Base-by-base conservation (phyloP, 2,329 filamentous ascomycete genomes). In the Neonectria sp. region DNA sequence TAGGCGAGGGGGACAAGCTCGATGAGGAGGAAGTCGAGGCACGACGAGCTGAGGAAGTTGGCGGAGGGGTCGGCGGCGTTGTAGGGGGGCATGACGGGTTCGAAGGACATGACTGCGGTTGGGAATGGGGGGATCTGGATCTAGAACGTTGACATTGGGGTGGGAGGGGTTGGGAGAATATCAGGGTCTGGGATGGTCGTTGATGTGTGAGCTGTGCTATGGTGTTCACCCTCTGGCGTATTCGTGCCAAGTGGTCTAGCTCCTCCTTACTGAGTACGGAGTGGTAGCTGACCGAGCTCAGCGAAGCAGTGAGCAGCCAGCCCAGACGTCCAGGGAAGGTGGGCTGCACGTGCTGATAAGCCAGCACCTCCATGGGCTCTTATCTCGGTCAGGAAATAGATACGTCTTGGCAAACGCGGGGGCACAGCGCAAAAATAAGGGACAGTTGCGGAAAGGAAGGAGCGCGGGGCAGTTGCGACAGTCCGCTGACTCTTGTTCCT, bases 1-100 rank as follows among this genome's bases (percentile, higher is more conserved):
- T 97, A 94, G 6, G 95, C 93, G 86, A 98, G 92, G 45, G 96
- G 96, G 17, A 99, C 96, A 62, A 99, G 90, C 84, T 99, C 96
- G 79, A 98, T 98, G 75, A 99, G 89, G 63, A 99, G 89, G 75
- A 99, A 92, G 82, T 99, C 96, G 76, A 99, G 90, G 79, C 93
- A 95, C 55, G 95, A 96, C 64, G 92, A 90, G 83, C 89, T 92
- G 75, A 98, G 87, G 83, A 95, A 93, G 68, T 90, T 90, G 65
- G 93, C 92, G 67, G 86, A 86, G 43, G 93, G 92, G 82, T 97
- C 94, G 71, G 88, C 88, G 73, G 90, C 85, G 81, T 91, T 92
- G 84, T 89, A 92, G 15, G 90, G 89, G 2, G 91, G 91, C 76
- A 90, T 85, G 52, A 91, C 87, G 51, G 89, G 82, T 71, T 95